Base-by-base conservation (phyloP, 2,329 filamentous ascomycete genomes). In the Exophiala calicioides region DNA sequence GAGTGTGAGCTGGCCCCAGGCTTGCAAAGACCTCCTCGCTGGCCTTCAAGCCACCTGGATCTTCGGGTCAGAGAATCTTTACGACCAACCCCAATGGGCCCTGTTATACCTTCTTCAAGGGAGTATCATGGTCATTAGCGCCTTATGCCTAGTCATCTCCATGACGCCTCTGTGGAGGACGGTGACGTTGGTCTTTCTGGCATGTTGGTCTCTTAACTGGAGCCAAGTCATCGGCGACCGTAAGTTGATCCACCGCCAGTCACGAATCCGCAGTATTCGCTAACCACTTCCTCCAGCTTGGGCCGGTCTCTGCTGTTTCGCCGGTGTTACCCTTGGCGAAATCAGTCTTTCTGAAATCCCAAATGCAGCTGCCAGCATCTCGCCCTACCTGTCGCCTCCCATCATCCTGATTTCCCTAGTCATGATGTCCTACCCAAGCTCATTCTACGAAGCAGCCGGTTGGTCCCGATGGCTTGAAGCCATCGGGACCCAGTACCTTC, bases 271-370 rank as follows among this genome's bases (percentile, higher is more conserved):
- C 21, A 44, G 37, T 21, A 20, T 44, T 37, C 47, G 45, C 47
- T 37, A 7, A 8, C 21, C 20, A 19, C 20, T 10, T 2, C 36
- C 26, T 13, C 19, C 26, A 52, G 50, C 79, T 78, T 50, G 75
- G 76, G 37, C 76, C 79, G 65, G 55, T 9, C 31, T 53, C 15
- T 81, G 81, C 62, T 78, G 82, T 60, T 79, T 81, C 63, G 77
- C 76, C 48, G 81, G 81, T 51, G 79, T 80, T 58, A 78, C 84
- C 59, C 69, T 85, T 21, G 76, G 79, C 23, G 81, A 84, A 57
- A 23, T 52, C n/a, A 52, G 43, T 34, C 43, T 56, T 13, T 46
- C 69, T 21, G 72, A 71, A 21, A 68, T 74, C n/a, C 71, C 71
- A 16, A 27, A 30, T 16, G 5, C 19, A 3, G 47, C 69, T 5